These are phyloP conservation scores for Aspergillus sp. DNA, from an alignment of 2,329 filamentous ascomycete species.

Conservation along the genomic window DNA sequence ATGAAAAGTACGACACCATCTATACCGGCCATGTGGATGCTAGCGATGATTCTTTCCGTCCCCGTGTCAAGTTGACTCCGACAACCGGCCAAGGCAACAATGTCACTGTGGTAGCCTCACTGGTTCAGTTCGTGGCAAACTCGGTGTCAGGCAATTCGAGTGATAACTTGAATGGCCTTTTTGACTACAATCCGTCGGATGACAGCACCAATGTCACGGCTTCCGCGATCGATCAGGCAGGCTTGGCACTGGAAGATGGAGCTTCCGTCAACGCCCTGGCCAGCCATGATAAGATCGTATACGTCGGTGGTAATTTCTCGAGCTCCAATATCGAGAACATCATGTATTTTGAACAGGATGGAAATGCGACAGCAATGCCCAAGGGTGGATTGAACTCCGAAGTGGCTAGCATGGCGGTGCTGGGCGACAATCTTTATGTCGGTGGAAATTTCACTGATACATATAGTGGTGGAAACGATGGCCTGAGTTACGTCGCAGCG, in stretches of 20 bases:
- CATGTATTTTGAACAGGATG: slow-evolving; percentile 65
- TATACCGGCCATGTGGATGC: slow-evolving; percentile 84
- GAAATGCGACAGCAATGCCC: slow-evolving; percentile 62
- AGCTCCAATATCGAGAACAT: slow-evolving; percentile 71
- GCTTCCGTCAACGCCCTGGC: slow-evolving; percentile 73
- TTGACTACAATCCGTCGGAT: slow-evolving; percentile 75
- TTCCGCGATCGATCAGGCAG: slow-evolving; percentile 76
- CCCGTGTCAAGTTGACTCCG: slow-evolving; percentile 76
- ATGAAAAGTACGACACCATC: slow-evolving; percentile 93
- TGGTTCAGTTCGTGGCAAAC: slow-evolving; percentile 69
- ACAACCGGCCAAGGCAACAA: slow-evolving; percentile 58
- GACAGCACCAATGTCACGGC: slow-evolving; percentile 65
- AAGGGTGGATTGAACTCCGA: slow-evolving; percentile 77
- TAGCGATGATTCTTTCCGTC: slow-evolving; percentile 70
- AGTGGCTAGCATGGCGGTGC: slow-evolving; percentile 71
- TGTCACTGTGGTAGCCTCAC: slow-evolving; percentile 84
- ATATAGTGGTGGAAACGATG: slow-evolving; percentile 59
- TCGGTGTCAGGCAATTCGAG: slow-evolving; percentile 66
- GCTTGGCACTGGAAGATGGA: slow-evolving; percentile 65
- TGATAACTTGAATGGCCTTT: slow-evolving; percentile 83
- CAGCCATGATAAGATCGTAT: slow-evolving; percentile 65
- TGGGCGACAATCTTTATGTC: slow-evolving; percentile 70
- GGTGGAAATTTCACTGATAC: slow-evolving; percentile 85
- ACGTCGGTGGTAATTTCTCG: slow-evolving; percentile 83
- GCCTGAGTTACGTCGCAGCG: slow-evolving; percentile 72